Evolutionary conservation across 1,284 basidiomycete species (phyloP).

Genomic region (Pseudozyma sp.): DNA sequence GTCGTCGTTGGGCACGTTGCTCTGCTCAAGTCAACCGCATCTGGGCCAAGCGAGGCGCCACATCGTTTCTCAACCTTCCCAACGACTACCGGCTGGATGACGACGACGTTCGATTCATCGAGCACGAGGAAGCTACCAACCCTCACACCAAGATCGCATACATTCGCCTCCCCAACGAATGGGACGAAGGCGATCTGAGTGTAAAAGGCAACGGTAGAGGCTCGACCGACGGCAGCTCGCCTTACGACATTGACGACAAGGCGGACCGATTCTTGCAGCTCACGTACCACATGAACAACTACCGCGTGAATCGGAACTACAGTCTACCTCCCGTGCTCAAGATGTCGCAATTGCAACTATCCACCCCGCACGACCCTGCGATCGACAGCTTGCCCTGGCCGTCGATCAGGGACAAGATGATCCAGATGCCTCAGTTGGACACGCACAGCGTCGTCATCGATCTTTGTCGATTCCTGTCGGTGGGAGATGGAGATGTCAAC

Average conservation of each 20-base stretch:
- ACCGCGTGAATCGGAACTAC: conserved; percentile 42
- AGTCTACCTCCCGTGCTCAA: conserved; percentile 46
- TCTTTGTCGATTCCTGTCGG: conserved; percentile 20
- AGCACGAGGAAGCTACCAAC: conserved; percentile 24
- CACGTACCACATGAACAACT: conserved; percentile 47
- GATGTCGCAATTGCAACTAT: conserved; percentile 47
- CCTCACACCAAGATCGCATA: conserved; percentile 34
- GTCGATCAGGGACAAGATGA: conserved; percentile 48
- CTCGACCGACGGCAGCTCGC: conserved; percentile 1
- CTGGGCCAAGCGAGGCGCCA: conserved; percentile 35
- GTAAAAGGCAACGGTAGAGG: background rate
- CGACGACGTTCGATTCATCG: conserved; percentile 20
- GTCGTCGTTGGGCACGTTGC: conserved; percentile 19
- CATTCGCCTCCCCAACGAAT: conserved; percentile 26
- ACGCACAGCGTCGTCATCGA: conserved; percentile 36
- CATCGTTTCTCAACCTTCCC: conserved; percentile 23
- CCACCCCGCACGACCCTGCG: conserved; percentile 47
- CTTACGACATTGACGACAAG: conserved; percentile 26
- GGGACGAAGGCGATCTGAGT: conserved; percentile 43
- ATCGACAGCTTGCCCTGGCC: conserved; percentile 50
- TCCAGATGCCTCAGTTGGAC: conserved; percentile 38
- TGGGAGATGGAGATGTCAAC: conserved; percentile 33
- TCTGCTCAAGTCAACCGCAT: conserved; percentile 38
- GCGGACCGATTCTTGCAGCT: conserved; percentile 29
- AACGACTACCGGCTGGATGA: conserved; percentile 26